These are phyloP conservation scores for Stereocaulon alpinum DNA, from an alignment of 495 filamentous ascomycete species.

Conservation along the genomic window DNA sequence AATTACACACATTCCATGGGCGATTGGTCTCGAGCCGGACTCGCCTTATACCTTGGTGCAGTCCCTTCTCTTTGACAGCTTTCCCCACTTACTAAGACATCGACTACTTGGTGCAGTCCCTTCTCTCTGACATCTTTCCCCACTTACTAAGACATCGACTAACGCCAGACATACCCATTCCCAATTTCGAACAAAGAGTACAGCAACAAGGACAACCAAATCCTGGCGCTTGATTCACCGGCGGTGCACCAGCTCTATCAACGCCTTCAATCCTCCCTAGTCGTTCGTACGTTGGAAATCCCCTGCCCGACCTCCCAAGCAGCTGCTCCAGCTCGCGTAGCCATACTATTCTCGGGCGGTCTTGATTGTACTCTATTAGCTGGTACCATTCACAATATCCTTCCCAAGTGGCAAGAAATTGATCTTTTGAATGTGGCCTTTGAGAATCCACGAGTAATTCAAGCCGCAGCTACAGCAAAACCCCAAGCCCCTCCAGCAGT, in stretches of 20 bases:
- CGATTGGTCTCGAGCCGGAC: background rate
- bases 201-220: slow-evolving; percentile 27
- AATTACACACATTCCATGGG: slow-evolving; percentile 5
- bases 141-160: slow-evolving; percentile 19
- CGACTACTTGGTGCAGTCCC: slow-evolving; percentile 23
- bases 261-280: slow-evolving; percentile 53
- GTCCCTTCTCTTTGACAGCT: slow-evolving; percentile 6
- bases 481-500: slow-evolving; percentile 22
- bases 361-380: slow-evolving; percentile 88
- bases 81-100: slow-evolving; percentile 4
- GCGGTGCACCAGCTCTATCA: slow-evolving; percentile 47
- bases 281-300: slow-evolving; percentile 55
- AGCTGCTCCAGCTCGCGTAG: slow-evolving; percentile 32
- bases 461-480: slow-evolving; percentile 27
- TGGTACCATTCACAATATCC: slow-evolving; percentile 66
- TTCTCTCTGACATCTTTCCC: slow-evolving; percentile 11
- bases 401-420: slow-evolving; percentile 57
- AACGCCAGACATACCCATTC: slow-evolving; percentile 46
- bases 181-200: slow-evolving; percentile 50
- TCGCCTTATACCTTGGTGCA: background rate
- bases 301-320: slow-evolving; percentile 36
- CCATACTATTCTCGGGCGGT: slow-evolving; percentile 88
- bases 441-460: slow-evolving; percentile 72
- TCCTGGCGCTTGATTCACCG: slow-evolving; percentile 38
- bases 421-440: slow-evolving; percentile 95